Evolutionary conservation across 768 basidiomycete genomes (phyloP), one percentile per base, ranked within the genome.

Genomic region (Leccinellum albellum): DNA sequence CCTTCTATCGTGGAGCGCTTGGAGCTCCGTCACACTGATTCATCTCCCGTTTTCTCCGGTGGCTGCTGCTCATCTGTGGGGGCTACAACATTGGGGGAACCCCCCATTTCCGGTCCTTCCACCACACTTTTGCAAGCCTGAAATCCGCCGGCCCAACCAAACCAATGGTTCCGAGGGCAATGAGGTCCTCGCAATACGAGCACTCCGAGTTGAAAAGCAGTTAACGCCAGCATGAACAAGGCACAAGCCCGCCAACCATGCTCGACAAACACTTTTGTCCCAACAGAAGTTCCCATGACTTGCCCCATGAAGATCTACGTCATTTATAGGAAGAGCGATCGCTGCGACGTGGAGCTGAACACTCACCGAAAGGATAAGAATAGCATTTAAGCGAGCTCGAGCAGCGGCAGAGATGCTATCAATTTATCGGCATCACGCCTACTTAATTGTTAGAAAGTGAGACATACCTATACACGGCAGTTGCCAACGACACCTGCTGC

Each of bases 241-340:
- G 88, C 85, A 2, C 79, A 81, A 0, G 87, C 78, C 33, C 83
- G 77, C 89, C 89, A 92, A 15, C 91, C 91, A 61, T 82, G 74
- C 14, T 74, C 62, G 28, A 86, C 78, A 72, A 90, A 94, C 2
- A 93, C 79, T 33, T 81, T 70, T 0, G 89, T 87, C 29, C 89
- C 86, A 1, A 86, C 85, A 0, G 87, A 79, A 0, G 90, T 91
- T 17, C 91, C 91, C 72, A 88, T 85, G 10, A 92, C 87, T 74
- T 93, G 90, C 0, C 91, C 91, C 23, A 89, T 78, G 70, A 91
- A 90, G 29, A 88, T 60, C 73, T 78, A 52, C 24, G 24, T 9
- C 8, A 10, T 1, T 42, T 45, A 21, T 61, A 45, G 33, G 2
- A 44, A 3, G 6, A 15, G 1, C 6, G 6, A 17, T 24, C 14